phyloP scores from a whole-genome alignment of 1,139 yeast genomes.

The Blastobotrys proliferans region DNA sequence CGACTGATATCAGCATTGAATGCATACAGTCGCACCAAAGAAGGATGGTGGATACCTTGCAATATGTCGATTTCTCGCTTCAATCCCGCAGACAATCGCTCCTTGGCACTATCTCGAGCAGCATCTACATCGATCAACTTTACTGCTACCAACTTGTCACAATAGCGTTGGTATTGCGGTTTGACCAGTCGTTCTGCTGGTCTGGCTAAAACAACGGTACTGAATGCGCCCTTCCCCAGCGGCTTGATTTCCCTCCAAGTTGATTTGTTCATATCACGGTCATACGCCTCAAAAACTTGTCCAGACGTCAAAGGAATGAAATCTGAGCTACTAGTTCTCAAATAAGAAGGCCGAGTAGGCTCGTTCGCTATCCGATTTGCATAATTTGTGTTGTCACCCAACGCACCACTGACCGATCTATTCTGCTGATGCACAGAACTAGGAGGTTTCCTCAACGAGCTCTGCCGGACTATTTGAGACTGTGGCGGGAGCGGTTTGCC shows the following conservation, averaged over 20 bases:
- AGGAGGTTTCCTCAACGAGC: slow-evolving; percentile 4
- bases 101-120: slow-evolving; percentile 24
- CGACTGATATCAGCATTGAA: slow-evolving; percentile 32
- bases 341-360: slow-evolving; percentile 1
- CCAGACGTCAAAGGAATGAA: neutral
- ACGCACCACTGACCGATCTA: neutral
- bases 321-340: slow-evolving; percentile 2
- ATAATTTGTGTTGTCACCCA: neutral
- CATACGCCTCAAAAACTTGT: slow-evolving; percentile 29
- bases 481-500: slow-evolving; percentile 8
- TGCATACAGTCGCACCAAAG: slow-evolving; percentile 42
- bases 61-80: slow-evolving; percentile 72
- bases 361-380: neutral
- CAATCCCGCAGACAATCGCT: slow-evolving; percentile 63
- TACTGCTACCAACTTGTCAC: slow-evolving; percentile 36
- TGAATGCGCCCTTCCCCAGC: slow-evolving; percentile 41
- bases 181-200: slow-evolving; percentile 30
- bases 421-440: neutral
- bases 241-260: slow-evolving; percentile 34
- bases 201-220: slow-evolving; percentile 37
- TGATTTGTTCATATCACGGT: slow-evolving; percentile 22
- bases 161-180: slow-evolving; percentile 37
- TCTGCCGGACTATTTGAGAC: slow-evolving; percentile 5
- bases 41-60: slow-evolving; percentile 33
- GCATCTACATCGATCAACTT: slow-evolving; percentile 32